Evolutionary conservation across 1,284 basidiomycete species (phyloP), one percentile per base, ranked within the genome.

Genomic region (Paramarasmius palmivorus): DNA sequence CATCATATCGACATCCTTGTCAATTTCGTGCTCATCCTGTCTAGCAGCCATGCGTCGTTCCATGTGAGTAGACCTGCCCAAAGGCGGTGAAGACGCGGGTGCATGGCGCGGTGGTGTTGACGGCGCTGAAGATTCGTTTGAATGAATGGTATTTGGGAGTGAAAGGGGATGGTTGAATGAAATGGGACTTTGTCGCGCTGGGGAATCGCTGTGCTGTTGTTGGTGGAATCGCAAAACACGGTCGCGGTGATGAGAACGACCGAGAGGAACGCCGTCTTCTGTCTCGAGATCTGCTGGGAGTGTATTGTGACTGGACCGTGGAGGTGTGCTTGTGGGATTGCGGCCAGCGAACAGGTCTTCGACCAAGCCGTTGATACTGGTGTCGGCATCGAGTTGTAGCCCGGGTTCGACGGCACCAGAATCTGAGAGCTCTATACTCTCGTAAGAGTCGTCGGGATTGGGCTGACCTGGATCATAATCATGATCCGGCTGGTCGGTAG

Each of bases 241-340:
- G 37, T 84, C 78, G 4, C 75, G 71, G 60, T 88, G 88, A 66
- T 88, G 88, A n/a, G 78, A 79, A 14, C 84, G 77, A 10, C 86
- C 88, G 52, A 84, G 82, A 0, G 86, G 86, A 38, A 90, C 72
- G 2, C 86, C 86, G 50, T 79, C 79, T 59, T 86, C 84, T 9
- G 76, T 77, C 55, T 89, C 83, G 32, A 81, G 67, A 45, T 80
- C 77, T 10, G 72, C 68, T 6, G 81, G 76, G 15, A 78, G 67
- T 52, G 75, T 71, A n/a, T 63, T 59, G 36, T 53, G 50, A 44
- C 48, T 39, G 20, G 65, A 64, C 54, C 55, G 40, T 23, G 54
- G 46, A 40, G 63, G 37, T 23, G 56, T 49, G 56, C 59, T 49
- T 40, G 59, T 50, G 48, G 55, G 53, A 44, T 51, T 14, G 63